Evolutionary conservation across 139 green algal species (phyloP).

Genomic region (Limnomonas spitsbergensis): DNA sequence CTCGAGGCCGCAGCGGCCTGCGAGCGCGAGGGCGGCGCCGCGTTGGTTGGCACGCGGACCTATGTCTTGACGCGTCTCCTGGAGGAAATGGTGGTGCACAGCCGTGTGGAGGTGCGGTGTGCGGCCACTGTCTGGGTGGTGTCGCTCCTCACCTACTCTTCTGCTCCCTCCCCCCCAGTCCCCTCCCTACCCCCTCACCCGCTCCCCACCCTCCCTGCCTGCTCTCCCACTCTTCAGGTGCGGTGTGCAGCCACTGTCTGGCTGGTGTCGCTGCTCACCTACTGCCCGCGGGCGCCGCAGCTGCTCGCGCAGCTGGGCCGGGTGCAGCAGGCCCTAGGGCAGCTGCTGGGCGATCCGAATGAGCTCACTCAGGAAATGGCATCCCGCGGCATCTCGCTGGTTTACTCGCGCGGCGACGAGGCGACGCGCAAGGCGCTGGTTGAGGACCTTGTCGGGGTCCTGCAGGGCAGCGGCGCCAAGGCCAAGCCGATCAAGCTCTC

Average conservation of each 20-base stretch:
- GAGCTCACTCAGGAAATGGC: constrained; percentile 72
- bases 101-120: constrained; percentile 58
- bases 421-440: constrained; percentile 62
- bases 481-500: constrained; percentile 12
- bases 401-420: constrained; percentile 72
- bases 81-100: constrained; percentile 55
- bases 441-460: constrained; percentile 43
- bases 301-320: constrained; percentile 57
- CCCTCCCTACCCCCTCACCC: no score
- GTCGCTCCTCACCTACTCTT: constrained; percentile 72
- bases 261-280: constrained; percentile 77
- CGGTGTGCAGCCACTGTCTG: constrained; percentile 71
- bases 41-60: neutral
- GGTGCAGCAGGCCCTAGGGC: constrained; percentile 63
- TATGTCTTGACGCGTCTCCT: constrained; percentile 30
- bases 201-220: no score
- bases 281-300: constrained; percentile 43
- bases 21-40: neutral
- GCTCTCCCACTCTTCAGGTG: no score
- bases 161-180: no score
- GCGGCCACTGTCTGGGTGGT: constrained; percentile 77
- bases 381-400: constrained; percentile 67
- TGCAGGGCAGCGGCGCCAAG: constrained; percentile 31
- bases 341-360: constrained; percentile 76
- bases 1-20: no score